Base-by-base conservation (phyloP, 768 basidiomycete genomes). In the Pilatotrama ljubarskyi region DNA sequence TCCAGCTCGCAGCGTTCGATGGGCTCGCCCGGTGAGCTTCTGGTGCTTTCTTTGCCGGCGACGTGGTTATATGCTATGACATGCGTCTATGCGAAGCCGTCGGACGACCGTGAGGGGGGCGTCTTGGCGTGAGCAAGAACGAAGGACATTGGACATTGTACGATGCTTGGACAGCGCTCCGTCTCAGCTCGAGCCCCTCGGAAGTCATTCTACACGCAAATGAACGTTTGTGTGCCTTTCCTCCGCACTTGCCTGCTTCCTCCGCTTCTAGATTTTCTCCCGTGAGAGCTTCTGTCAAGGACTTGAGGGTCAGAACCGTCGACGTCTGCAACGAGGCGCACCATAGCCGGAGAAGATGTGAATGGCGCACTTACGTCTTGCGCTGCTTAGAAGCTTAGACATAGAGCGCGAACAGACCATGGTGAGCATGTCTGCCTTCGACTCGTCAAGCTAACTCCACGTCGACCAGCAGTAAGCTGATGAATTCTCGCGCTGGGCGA, bases 201-300 rank as follows among this genome's bases (percentile, higher is more conserved):
- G 13, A 18, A 11, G 47, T 7, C 38, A 25, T 10, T 32, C 18
- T 24, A 6, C 43, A 15, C 20, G 37, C 46, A 22, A 32, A 49
- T 49, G 37, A 49, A 25, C 10, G 22, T 9, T 50, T 47, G 37
- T 38, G 55, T 49, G n/a, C 55, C 37, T 41, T 26, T 40, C 46
- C 32, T 29, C 47, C 38, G 38, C 20, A 10, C 20, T 20, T 15
- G 40, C 38, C 17, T 49, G 37, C 55, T 57, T 57, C 47, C 47
- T 41, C 47, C 55, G 55, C 24, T 57, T 57, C 55, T 11, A 57
- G 55, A 42, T 26, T 11, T 57, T 41, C 47, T 42, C 40, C 38
- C 36, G 47, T 49, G 47, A 40, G 55, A 3, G 38, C 29, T 41
- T 49, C 55, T 35, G 17, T 44, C 20, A 18, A 26, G 13, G 17